Conservation (phyloP, 2,329 filamentous ascomycete species). For the Mariannaea sp. region DNA sequence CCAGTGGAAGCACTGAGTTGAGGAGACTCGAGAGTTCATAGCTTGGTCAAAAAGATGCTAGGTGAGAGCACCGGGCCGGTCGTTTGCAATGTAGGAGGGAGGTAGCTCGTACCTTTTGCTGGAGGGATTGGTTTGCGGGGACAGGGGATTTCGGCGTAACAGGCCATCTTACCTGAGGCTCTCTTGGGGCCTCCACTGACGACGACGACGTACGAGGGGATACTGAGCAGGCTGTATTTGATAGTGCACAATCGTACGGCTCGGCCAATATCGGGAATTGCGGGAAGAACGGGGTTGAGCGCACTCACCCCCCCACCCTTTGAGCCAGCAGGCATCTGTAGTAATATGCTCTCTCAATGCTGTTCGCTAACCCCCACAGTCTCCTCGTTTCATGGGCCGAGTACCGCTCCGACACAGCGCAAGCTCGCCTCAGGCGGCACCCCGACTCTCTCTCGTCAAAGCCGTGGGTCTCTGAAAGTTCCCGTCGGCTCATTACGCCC, state of each 20-base stretch:
- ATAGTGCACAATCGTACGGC: slow-evolving; percentile 23
- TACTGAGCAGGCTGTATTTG: slow-evolving; percentile 23
- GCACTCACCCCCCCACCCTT: background rate
- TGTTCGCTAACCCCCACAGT: slow-evolving; percentile 15
- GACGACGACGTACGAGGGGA: slow-evolving; percentile 7
- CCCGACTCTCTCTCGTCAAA: background rate
- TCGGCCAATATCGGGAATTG: slow-evolving; percentile 35
- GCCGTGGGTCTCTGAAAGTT: slow-evolving; percentile 4
- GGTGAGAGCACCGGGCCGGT: slow-evolving; percentile 20
- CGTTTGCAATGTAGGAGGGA: slow-evolving; percentile 7
- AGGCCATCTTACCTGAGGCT: slow-evolving; percentile 33
- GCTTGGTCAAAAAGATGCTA: slow-evolving; percentile 11
- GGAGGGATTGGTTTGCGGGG: slow-evolving; percentile 24
- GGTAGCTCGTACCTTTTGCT: slow-evolving; percentile 8
- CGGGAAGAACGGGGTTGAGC: slow-evolving; percentile 23
- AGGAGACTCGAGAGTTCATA: slow-evolving; percentile 16
- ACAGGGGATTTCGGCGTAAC: slow-evolving; percentile 32
- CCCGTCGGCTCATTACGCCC: background rate
- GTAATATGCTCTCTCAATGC: slow-evolving; percentile 6
- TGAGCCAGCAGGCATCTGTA: slow-evolving; percentile 1
- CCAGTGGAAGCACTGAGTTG: slow-evolving; percentile 1
- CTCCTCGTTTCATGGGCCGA: slow-evolving; percentile 13
- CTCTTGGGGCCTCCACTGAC: slow-evolving; percentile 24
- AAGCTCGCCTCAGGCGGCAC: background rate
- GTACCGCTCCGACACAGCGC: slow-evolving; percentile 4